These are phyloP conservation scores for Margaritispora aquatica DNA, from an alignment of 495 filamentous ascomycete species.

Conservation along the genomic window DNA sequence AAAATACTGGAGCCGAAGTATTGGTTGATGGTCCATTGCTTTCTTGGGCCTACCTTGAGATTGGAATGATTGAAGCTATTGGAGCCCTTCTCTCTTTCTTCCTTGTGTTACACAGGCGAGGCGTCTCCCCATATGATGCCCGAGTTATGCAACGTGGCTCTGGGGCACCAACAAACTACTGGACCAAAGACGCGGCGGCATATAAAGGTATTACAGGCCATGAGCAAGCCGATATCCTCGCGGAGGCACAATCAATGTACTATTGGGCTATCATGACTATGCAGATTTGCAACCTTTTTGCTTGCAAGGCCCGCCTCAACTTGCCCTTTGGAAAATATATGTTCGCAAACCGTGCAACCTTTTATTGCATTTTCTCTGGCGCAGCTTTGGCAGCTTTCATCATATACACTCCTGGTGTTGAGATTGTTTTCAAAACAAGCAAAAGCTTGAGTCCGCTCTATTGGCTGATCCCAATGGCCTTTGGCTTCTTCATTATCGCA, in stretches of 20 bases:
- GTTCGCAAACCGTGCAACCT: conserved; percentile 48
- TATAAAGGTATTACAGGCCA: conserved; percentile 26
- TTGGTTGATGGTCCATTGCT: conserved; percentile 27
- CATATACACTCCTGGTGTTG: conserved; percentile 45
- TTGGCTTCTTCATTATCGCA: conserved; percentile 49
- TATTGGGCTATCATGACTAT: conserved; percentile 32
- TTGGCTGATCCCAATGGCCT: conserved; percentile 58
- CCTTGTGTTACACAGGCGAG: conserved; percentile 51
- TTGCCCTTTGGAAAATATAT: conserved; percentile 58
- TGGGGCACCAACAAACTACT: conserved; percentile 25
- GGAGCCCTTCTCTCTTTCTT: conserved; percentile 56
- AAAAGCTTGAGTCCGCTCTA: conserved; percentile 48
- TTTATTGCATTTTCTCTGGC: conserved; percentile 31
- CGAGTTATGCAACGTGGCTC: conserved; percentile 26
- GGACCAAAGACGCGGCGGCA: conserved; percentile 17
- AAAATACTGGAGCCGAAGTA: conserved; percentile 26
- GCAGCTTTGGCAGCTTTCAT: conserved; percentile 51
- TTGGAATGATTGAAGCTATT: conserved; percentile 53
- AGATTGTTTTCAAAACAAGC: conserved; percentile 37
- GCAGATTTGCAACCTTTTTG: conserved; percentile 55
- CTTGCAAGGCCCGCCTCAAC: conserved; percentile 53
- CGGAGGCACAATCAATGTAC: conserved; percentile 29
- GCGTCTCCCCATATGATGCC: conserved; percentile 31
- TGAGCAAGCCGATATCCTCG: conserved; percentile 27
- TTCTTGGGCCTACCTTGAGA: conserved; percentile 24